Evolutionary conservation across 768 basidiomycete genomes (phyloP).

Genomic region (Sporobolomyces roseus): DNA sequence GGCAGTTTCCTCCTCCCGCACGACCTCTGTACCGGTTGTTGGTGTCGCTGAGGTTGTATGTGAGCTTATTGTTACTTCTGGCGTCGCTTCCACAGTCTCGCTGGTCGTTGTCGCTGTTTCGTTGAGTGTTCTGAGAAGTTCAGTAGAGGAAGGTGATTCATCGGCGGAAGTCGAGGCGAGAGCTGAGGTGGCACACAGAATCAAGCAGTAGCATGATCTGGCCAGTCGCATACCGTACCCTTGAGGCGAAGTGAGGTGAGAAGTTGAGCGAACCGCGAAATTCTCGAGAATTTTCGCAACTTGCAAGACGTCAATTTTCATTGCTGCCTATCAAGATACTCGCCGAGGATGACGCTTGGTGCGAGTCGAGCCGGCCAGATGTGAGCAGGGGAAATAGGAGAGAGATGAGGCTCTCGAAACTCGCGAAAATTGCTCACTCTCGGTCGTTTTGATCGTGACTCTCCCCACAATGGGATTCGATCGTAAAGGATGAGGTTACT

Average conservation of each 20-base stretch:
- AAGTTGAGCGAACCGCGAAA: conserved; percentile 24
- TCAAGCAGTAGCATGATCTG: conserved; percentile 10
- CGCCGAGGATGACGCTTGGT: no score
- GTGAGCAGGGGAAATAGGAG: no score
- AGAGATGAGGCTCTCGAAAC: no score
- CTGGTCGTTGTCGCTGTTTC: neutral
- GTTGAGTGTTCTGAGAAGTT: neutral
- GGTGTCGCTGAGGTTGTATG: neutral
- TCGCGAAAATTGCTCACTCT: no score
- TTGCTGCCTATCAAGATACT: no score
- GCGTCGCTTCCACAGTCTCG: neutral
- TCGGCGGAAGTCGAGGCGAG: neutral
- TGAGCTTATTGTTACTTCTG: neutral
- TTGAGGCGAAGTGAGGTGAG: neutral
- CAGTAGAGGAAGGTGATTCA: neutral
- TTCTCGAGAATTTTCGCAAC: no score
- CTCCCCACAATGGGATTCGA: no score
- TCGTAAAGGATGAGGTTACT: no score
- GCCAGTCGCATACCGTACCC: conserved; percentile 10
- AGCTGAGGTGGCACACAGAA: neutral
- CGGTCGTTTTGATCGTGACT: no score
- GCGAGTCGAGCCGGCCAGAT: no score
- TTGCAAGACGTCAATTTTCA: no score
- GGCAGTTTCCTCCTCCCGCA: neutral
- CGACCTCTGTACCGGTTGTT: neutral